Percentiles rank a stretch among this genome's conserved stretches.
Evolutionary conservation across 345 rosid species (phyloP).

Genomic region (Brassica incana): DNA sequence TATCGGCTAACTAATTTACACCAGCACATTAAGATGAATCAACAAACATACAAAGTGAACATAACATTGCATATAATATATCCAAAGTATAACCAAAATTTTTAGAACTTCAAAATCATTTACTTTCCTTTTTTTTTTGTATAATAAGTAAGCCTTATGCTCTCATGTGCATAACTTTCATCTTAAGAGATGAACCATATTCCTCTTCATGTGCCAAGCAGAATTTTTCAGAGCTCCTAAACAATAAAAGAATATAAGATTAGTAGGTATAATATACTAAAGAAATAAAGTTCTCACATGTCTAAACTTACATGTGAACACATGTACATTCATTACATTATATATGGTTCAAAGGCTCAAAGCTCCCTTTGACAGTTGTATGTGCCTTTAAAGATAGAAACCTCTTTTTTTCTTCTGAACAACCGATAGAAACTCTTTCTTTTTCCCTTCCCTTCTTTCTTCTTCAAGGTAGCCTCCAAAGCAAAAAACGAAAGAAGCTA

Average conservation of each 20-base stretch:
- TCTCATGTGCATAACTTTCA: conserved; percentile 31
- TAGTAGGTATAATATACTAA: conserved; percentile 9
- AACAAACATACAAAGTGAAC: conserved; percentile 1
- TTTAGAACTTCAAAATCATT: background rate
- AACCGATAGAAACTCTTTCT: conserved; percentile 27
- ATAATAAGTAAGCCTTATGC: conserved; percentile 8
- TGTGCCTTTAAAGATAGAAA: conserved; percentile 29
- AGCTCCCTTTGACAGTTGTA: conserved; percentile 40
- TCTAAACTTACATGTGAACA: conserved; percentile 26
- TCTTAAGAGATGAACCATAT: conserved; percentile 33
- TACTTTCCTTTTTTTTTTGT: background rate
- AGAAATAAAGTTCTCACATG: background rate
- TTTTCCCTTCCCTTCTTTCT: conserved; percentile 27
- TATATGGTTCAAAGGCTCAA: conserved; percentile 40
- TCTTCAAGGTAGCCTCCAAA: conserved; percentile 40
- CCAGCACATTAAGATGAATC: background rate
- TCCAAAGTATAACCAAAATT: background rate
- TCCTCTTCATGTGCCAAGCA: conserved; percentile 37
- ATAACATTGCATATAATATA: conserved; percentile 11
- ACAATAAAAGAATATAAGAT: conserved; percentile 23
- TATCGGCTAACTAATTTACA: background rate
- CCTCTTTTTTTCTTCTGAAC: conserved; percentile 8
- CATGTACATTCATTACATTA: conserved; percentile 32
- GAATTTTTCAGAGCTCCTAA: conserved; percentile 26
- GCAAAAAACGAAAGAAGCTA: conserved; percentile 26